phyloP scores from a whole-genome alignment of 192 early-diverging fungal species.

The Coemansia sp. region DNA sequence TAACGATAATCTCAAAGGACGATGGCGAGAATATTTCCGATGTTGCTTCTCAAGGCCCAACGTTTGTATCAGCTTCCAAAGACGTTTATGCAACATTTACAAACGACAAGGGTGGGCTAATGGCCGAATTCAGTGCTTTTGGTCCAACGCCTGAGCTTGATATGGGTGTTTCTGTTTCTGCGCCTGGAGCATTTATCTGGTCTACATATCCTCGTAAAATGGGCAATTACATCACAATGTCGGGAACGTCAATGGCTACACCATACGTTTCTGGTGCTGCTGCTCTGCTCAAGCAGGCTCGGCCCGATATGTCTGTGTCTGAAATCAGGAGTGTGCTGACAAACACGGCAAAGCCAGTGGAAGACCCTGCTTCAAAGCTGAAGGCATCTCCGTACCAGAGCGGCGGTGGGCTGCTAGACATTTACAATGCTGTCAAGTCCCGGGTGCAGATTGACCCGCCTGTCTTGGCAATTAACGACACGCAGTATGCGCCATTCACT shows the following conservation, averaged over 20 bases:
- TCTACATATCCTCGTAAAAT: slow-evolving; percentile 56
- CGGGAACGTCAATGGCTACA: slow-evolving; percentile 83
- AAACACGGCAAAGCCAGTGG: slow-evolving; percentile 55
- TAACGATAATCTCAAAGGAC: slow-evolving; percentile 26
- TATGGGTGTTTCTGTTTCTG: slow-evolving; percentile 59
- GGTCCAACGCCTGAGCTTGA: slow-evolving; percentile 62
- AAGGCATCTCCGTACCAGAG: slow-evolving; percentile 47
- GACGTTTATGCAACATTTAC: slow-evolving; percentile 13
- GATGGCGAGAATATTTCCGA: slow-evolving; percentile 36
- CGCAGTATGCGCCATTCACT: slow-evolving; percentile 1
- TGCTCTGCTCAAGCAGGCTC: slow-evolving; percentile 61
- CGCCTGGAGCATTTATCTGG: slow-evolving; percentile 66
- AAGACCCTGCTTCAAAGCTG: slow-evolving; percentile 26
- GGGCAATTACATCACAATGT: slow-evolving; percentile 43
- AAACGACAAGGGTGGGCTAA: slow-evolving; percentile 40
- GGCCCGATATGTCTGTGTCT: slow-evolving; percentile 19
- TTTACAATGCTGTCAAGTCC: slow-evolving; percentile 58
- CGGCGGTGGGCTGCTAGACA: slow-evolving; percentile 73
- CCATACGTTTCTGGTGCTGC: slow-evolving; percentile 69
- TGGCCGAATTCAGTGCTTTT: slow-evolving; percentile 63
- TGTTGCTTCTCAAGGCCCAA: neutral
- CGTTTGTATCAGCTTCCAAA: neutral
- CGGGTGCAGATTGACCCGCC: slow-evolving; percentile 57
- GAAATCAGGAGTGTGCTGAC: slow-evolving; percentile 38
- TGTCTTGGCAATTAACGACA: slow-evolving; percentile 55